Percentiles rank a stretch among this genome's conserved stretches.
Conservation (phyloP, 2,329 filamentous ascomycete species). For the Dendryphion nanum region DNA sequence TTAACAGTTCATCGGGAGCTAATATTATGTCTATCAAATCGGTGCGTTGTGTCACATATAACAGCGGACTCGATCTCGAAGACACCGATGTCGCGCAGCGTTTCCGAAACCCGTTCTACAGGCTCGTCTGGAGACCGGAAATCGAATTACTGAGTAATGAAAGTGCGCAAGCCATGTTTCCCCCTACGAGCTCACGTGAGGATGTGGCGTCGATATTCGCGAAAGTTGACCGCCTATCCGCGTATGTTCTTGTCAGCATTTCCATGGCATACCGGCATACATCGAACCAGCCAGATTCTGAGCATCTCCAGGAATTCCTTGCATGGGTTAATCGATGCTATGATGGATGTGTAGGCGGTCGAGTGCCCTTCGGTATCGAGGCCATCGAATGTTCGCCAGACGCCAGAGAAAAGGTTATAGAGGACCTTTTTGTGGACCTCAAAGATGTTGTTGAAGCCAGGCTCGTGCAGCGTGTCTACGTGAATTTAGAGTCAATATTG, state of each 20-base stretch:
- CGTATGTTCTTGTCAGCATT: background rate
- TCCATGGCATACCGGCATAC: background rate
- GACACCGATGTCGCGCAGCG: background rate
- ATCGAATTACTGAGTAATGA: conserved; percentile 7
- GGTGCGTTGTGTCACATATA: conserved; percentile 3
- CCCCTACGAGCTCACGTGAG: background rate
- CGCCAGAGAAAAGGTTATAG: conserved; percentile 1
- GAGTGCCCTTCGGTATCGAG: background rate
- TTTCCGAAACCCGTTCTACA: conserved; percentile 6
- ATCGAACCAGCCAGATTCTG: no score
- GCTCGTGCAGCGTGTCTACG: conserved; percentile 12
- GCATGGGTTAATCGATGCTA: background rate
- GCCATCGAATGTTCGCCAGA: background rate
- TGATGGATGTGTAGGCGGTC: background rate
- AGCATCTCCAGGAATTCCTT: background rate
- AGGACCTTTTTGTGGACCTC: conserved; percentile 7
- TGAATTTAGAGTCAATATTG: conserved; percentile 13
- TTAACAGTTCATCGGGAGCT: conserved; percentile 4
- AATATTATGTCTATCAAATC: conserved; percentile 8
- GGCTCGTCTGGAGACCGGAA: conserved; percentile 21
- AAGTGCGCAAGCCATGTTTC: conserved; percentile 6
- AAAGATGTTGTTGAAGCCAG: conserved; percentile 12
- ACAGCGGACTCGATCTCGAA: conserved; percentile 2
- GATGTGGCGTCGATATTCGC: background rate
- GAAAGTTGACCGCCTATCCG: background rate